These are phyloP conservation scores for Trichophyton rubrum DNA, from an alignment of 2,329 filamentous ascomycete genomes.

Conservation along the genomic window DNA sequence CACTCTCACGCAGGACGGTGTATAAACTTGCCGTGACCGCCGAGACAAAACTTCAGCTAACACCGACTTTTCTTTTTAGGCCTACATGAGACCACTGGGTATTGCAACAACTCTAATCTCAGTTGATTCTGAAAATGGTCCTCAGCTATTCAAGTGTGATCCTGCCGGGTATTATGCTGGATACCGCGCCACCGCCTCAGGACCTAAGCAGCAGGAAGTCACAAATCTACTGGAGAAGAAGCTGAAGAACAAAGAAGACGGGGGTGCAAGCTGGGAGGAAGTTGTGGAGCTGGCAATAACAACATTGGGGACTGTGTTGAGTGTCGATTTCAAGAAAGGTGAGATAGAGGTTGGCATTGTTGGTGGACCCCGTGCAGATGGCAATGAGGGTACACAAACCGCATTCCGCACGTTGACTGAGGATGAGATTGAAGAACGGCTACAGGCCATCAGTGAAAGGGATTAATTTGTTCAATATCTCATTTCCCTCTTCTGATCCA, in stretches of 20 bases:
- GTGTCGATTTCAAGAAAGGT: conserved; percentile 99
- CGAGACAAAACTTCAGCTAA: background rate
- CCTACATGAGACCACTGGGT: conserved; percentile 95
- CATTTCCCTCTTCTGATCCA: background rate
- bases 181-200: conserved; percentile 95
- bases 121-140: conserved; percentile 79
- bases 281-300: conserved; percentile 95
- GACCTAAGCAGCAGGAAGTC: conserved; percentile 96
- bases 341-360: conserved; percentile 98
- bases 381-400: conserved; percentile 66
- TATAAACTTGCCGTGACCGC: background rate
- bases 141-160: conserved; percentile 96
- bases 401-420: conserved; percentile 82
- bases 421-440: conserved; percentile 94
- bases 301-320: conserved; percentile 87
- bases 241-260: conserved; percentile 95
- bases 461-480: conserved; percentile 48
- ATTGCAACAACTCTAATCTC: conserved; percentile 93
- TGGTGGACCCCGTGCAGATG: conserved; percentile 70
- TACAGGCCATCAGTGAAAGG: conserved; percentile 98
- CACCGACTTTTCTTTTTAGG: conserved; percentile 38
- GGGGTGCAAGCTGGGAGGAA: conserved; percentile 88
- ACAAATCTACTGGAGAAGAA: conserved; percentile 99
- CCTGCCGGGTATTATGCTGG: conserved; percentile 96
- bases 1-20: background rate